Evolutionary conservation across 176 grass and related monocot genomes (phyloP).

Genomic region (Tillandsia fasciculata): DNA sequence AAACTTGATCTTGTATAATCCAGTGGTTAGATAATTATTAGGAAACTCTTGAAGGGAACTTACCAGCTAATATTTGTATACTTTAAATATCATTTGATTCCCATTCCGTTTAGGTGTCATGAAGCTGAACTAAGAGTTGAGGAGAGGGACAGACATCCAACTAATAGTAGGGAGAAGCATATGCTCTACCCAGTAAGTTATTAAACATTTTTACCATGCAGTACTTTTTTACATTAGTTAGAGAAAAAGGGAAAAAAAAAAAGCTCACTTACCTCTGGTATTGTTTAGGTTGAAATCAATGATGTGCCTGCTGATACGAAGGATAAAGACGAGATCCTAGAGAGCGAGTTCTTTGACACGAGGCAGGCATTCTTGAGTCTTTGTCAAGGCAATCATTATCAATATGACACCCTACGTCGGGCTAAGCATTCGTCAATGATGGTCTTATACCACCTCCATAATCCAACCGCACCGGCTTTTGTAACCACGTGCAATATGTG

Average conservation of each 20-base stretch:
- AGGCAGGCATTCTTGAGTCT: constrained; percentile 95
- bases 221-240: constrained; percentile 10
- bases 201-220: neutral
- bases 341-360: constrained; percentile 98
- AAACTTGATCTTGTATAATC: constrained; percentile 1
- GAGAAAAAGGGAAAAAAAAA: constrained; percentile 8
- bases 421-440: constrained; percentile 99
- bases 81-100: neutral
- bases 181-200: constrained; percentile 67
- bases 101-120: constrained; percentile 53
- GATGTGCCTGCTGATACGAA: constrained; percentile 72
- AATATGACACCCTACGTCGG: constrained; percentile 94
- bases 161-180: constrained; percentile 70
- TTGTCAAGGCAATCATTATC: constrained; percentile 99
- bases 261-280: constrained; percentile 8
- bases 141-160: constrained; percentile 72
- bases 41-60: neutral
- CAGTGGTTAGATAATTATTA: neutral
- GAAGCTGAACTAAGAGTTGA: constrained; percentile 60
- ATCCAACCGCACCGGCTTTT: constrained; percentile 94
- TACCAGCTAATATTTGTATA: neutral
- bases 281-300: constrained; percentile 66
- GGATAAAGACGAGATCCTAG: constrained; percentile 93
- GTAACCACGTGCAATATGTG: constrained; percentile 91
- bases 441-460: constrained; percentile 98